Base-by-base conservation (phyloP, 306 rosid genomes). In the Delonix regia region DNA sequence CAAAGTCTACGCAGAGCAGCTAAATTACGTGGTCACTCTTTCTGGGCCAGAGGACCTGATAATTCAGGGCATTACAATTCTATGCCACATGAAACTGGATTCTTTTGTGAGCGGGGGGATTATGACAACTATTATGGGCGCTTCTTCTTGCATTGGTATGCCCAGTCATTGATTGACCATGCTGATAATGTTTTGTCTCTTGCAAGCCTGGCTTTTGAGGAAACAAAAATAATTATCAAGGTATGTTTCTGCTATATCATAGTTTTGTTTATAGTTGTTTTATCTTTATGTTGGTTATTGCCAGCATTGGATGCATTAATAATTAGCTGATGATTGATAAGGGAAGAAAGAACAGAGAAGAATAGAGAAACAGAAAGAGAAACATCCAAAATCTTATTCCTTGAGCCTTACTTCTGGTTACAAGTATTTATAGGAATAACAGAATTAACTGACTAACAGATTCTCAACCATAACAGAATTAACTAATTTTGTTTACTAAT, bases 81-180 rank as follows among this genome's bases (percentile, higher is more conserved):
- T 69, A 86, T 85, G 90, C 98, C 99, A 16, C 95, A 92, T 72
- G 99, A 92, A 81, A 89, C 98, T 75, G 98, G 94, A 61, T 95
- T 95, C 90, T 95, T 95, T 83, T 89, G 99, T 81, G 99, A 93
- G 57, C 87, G 93, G 27, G 99, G 99, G 69, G 99, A 93, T 80
- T 95, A 95, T n/a, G 98, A 88, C 87, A 95, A 93, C 85, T 95
- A 91, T 86, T 92, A 95, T 76, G 99, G 99, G 28, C 98, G 97
- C 55, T 95, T 95, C 89, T 95, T 95, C 88, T 97, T 95, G 79
- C 90, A 89, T 63, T 95, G 99, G 99, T 95, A 95, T 86, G 88
- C 94, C 76, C 93, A 92, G 87, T 64, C 84, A 41, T 86, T 95
- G 78, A 86, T 88, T 83, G 86, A 88, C 74, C 99, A 95, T 68